Percentiles rank a stretch among this genome's conserved stretches.
Conservation (phyloP, 331 rosid genomes). For the Ulmus americana region DNA sequence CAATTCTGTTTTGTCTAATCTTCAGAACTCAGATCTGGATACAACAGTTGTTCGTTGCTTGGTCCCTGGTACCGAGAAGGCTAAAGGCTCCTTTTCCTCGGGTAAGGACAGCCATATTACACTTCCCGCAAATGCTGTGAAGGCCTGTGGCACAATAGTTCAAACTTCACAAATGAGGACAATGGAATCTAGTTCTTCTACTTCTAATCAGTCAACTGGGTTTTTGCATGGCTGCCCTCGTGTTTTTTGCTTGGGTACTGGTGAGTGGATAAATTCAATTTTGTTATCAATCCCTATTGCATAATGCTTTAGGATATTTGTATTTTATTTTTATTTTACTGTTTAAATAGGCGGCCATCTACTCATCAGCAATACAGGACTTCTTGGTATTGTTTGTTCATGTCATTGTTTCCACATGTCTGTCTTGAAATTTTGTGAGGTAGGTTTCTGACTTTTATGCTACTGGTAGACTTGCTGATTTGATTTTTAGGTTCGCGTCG, state of each 20-base stretch:
- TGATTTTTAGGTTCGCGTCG: conserved; percentile 3
- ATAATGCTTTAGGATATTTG: conserved; percentile 21
- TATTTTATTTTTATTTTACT: conserved; percentile 19
- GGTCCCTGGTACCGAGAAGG: conserved; percentile 33
- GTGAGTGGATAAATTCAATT: conserved; percentile 35
- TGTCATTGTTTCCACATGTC: conserved; percentile 67
- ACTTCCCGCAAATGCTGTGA: conserved; percentile 22
- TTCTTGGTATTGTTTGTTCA: conserved; percentile 64
- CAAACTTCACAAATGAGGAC: conserved; percentile 27
- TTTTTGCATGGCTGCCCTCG: conserved; percentile 52
- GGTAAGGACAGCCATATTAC: conserved; percentile 25
- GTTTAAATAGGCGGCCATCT: conserved; percentile 50
- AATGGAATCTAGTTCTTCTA: conserved; percentile 21
- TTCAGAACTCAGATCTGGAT: conserved; percentile 30
- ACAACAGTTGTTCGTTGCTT: conserved; percentile 20
- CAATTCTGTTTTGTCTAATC: conserved; percentile 34
- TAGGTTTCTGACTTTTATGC: conserved; percentile 15
- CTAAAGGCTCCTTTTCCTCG: conserved; percentile 26
- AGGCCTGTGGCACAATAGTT: conserved; percentile 22
- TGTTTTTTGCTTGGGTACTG: conserved; percentile 51
- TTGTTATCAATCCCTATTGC: conserved; percentile 8
- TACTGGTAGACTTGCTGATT: conserved; percentile 9
- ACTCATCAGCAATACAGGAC: conserved; percentile 65
- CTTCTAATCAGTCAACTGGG: conserved; percentile 25
- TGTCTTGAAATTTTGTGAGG: conserved; percentile 66